Conservation (phyloP, 352 stramenopile species). For the Pythium rishiriense region DNA sequence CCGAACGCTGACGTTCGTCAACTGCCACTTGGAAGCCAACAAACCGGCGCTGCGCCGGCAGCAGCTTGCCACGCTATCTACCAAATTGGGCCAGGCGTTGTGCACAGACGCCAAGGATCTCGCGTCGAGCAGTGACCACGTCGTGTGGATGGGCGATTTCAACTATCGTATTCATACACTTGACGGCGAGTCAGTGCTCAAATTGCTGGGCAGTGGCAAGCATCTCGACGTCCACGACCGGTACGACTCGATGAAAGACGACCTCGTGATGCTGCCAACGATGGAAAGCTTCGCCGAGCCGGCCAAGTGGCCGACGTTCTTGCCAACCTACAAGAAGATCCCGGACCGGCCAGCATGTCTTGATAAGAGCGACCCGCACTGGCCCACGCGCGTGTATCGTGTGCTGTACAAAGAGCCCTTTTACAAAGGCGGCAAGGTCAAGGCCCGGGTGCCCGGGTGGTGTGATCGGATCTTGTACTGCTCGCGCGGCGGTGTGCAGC, state of each 20-base stretch:
- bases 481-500: constrained; percentile 27
- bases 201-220: constrained; percentile 37
- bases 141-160: constrained; percentile 83
- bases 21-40: constrained; percentile 74
- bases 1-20: constrained; percentile 59
- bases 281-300: constrained; percentile 54
- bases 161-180: constrained; percentile 70
- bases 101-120: constrained; percentile 32
- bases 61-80: constrained; percentile 53
- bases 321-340: constrained; percentile 80
- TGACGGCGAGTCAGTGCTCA: constrained; percentile 49
- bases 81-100: constrained; percentile 48
- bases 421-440: constrained; percentile 89
- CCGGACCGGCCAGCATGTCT: constrained; percentile 31
- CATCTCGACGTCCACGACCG: constrained; percentile 62
- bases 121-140: constrained; percentile 62
- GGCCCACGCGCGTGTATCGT: constrained; percentile 63
- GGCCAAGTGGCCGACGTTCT: constrained; percentile 68
- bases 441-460: constrained; percentile 86
- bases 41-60: constrained; percentile 43
- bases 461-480: constrained; percentile 83
- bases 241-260: constrained; percentile 67
- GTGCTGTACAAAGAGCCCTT: constrained; percentile 89
- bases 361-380: constrained; percentile 36
- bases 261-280: constrained; percentile 39